Conservation (phyloP, 2,329 filamentous ascomycete species). For the Lasiodiplodia gonubiensis region DNA sequence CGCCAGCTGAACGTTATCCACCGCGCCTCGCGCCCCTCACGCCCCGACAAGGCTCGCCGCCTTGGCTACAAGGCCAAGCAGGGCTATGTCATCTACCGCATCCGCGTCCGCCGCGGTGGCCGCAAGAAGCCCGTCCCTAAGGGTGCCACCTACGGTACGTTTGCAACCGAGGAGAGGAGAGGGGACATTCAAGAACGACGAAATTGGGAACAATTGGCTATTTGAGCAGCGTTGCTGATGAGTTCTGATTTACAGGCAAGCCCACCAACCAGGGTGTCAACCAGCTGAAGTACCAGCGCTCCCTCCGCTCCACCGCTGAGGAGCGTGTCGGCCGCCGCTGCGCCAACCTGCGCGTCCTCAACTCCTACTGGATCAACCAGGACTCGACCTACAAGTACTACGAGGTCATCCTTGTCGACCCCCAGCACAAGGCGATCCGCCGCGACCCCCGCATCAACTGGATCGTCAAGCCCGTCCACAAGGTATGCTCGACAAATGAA, state of each 20-base stretch:
- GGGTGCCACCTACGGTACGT: slow-evolving; percentile 96
- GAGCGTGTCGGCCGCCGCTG: slow-evolving; percentile 99
- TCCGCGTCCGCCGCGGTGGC: slow-evolving; percentile 97
- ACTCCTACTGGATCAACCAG: slow-evolving; percentile 99
- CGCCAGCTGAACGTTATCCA: slow-evolving; percentile 99
- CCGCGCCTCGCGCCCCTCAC: slow-evolving; percentile 96
- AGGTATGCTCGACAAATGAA: slow-evolving; percentile 54
- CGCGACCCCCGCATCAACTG: slow-evolving; percentile 99
- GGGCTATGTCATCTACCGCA: slow-evolving; percentile 99
- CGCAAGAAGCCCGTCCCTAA: slow-evolving; percentile 96
- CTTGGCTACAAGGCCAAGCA: slow-evolving; percentile 99
- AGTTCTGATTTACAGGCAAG: slow-evolving; percentile 72
- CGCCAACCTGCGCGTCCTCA: slow-evolving; percentile 98
- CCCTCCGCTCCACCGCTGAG: slow-evolving; percentile 95
- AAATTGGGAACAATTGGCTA: background rate
- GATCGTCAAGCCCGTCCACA: slow-evolving; percentile 99
- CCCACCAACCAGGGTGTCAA: slow-evolving; percentile 99
- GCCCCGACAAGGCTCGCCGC: slow-evolving; percentile 99
- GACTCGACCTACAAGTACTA: slow-evolving; percentile 99
- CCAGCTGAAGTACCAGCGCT: slow-evolving; percentile 99
- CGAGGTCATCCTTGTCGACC: slow-evolving; percentile 99
- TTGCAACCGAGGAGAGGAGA: slow-evolving; percentile 4
- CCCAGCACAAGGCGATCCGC: slow-evolving; percentile 99
- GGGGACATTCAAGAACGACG: background rate
- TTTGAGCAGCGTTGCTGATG: slow-evolving; percentile 12